Evolutionary conservation across 345 rosid genomes (phyloP).

Genomic region (Populus ilicifolia): DNA sequence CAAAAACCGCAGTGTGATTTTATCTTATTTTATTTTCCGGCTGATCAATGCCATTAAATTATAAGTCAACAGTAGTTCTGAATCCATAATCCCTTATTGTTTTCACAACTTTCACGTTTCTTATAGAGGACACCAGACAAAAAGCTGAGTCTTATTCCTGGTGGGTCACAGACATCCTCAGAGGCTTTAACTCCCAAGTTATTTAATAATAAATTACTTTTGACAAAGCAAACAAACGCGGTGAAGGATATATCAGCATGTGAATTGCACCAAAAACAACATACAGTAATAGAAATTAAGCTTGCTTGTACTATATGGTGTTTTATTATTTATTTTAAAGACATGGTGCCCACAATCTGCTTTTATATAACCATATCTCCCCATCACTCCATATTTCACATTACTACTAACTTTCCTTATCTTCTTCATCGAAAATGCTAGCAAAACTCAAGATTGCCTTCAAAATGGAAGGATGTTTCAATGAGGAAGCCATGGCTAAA

Average conservation of each 20-base stretch:
- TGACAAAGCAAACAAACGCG: neutral
- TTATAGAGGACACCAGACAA: neutral
- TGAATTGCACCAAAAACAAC: slow-evolving; percentile 1
- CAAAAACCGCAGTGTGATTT: no score
- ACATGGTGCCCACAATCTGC: neutral
- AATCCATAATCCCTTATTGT: no score
- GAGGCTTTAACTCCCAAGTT: neutral
- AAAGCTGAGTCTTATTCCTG: neutral
- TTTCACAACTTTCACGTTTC: slow-evolving; percentile 16
- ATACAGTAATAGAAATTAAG: neutral
- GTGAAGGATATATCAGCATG: slow-evolving; percentile 1
- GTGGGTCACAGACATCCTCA: neutral
- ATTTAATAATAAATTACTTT: neutral
- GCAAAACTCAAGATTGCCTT: slow-evolving; percentile 11
- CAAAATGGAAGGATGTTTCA: slow-evolving; percentile 6
- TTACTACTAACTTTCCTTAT: neutral
- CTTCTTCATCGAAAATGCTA: slow-evolving; percentile 1
- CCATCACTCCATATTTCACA: neutral
- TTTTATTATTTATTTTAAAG: neutral
- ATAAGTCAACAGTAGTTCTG: no score
- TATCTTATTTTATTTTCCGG: no score
- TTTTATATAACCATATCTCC: neutral
- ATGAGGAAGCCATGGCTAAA: neutral
- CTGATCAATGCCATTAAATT: no score
- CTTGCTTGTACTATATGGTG: neutral